Base-by-base conservation (phyloP, 2,329 filamentous ascomycete species). In the Sporothrix dimorphospora region DNA sequence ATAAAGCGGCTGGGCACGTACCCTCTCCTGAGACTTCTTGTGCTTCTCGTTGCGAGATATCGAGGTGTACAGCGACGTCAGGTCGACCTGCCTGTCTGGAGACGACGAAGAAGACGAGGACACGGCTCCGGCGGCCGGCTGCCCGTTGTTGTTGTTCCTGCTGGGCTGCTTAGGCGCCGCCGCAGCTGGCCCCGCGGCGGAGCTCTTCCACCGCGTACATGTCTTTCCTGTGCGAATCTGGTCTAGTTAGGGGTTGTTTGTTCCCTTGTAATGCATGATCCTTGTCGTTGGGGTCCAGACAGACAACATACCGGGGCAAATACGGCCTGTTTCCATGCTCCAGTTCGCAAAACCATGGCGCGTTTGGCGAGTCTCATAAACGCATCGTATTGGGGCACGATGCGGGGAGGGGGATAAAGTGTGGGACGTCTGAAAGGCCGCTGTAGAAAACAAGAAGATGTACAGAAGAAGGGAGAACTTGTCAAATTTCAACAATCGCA, bases 11-110 rank as follows among this genome's bases (percentile, higher is more conserved):
- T 34, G 2, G 8, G 0, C 16, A 53, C 76, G 72, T 81, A 87
- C 85, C 76, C 85, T 81, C 73, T 87, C 85, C 70, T 83, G 79
- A 21, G 81, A 83, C 73, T 83, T 83, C 73, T 82, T 83, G 73
- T 83, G 80, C 75, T 83, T 85, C 75, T 84, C 83, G n/a, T 81
- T 81, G 74, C 81, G 82, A 7, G 82, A 81, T 49, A 82, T 80
- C 19, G 83, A 82, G 24, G 81, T 78, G 75, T 82, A 83, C 5
- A 79, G 77, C 1, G 73, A 73, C 3, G 74, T 69, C 19, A 75
- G 67, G 38, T 77, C 75, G 9, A 75, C 63, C 14, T 69, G 38
- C 38, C 72, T 65, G 42, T 53, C 67, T 40, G 24, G 16, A 6
- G 67, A 42, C 24, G 40, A 49, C 19, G 6, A 27, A 51, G 38